These are phyloP conservation scores for Psilocybe azurescens DNA, from an alignment of 768 basidiomycete genomes.

Conservation along the genomic window DNA sequence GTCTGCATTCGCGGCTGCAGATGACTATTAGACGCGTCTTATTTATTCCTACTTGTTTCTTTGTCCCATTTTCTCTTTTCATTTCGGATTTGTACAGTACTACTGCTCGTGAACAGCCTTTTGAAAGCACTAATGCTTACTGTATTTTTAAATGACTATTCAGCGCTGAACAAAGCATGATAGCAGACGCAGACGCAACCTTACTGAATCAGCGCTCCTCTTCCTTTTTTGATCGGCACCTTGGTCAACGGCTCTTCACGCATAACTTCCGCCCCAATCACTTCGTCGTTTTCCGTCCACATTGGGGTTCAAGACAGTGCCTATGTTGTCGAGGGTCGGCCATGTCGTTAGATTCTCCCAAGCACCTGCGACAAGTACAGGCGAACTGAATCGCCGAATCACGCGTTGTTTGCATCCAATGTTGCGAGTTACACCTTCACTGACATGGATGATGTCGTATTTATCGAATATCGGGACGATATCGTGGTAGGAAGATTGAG, in stretches of 20 bases:
- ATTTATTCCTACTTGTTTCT: not conserved
- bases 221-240: not conserved
- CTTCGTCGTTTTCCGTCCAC: constrained; percentile 8
- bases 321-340: not conserved
- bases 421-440: not conserved
- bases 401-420: not conserved
- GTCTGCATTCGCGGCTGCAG: constrained; percentile 43
- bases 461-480: not conserved
- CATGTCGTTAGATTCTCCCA: constrained; percentile 7
- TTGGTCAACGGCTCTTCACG: not conserved
- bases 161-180: too few relatives aligned
- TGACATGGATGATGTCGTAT: not conserved
- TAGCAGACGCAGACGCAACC: not conserved
- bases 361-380: not conserved
- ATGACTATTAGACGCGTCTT: constrained; percentile 21
- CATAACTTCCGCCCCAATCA: constrained; percentile 6
- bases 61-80: not conserved
- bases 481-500: not conserved
- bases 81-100: too few relatives aligned
- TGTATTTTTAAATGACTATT: too few relatives aligned
- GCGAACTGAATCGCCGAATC: too few relatives aligned
- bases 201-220: constrained; percentile 10
- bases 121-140: too few relatives aligned
- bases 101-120: too few relatives aligned
- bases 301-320: constrained; percentile 7